Evolutionary conservation across 805 yeast species (phyloP).

Genomic region (Ogataea populi-albae): DNA sequence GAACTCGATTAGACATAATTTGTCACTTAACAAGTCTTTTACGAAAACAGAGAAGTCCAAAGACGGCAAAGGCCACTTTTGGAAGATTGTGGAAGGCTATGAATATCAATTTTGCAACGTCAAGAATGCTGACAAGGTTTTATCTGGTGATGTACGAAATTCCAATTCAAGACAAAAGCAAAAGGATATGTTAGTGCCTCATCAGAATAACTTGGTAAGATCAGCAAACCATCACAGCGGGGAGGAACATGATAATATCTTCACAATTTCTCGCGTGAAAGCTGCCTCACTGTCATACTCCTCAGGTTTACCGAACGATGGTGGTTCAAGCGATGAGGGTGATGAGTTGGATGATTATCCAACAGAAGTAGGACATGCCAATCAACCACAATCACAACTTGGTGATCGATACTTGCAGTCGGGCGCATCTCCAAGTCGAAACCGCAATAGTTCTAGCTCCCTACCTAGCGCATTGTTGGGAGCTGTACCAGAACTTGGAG

Average conservation of each 20-base stretch:
- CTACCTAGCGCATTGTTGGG: conserved; percentile 12
- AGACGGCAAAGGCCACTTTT: conserved; percentile 88
- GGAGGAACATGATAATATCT: conserved; percentile 18
- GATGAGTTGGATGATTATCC: conserved; percentile 12
- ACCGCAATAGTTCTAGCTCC: conserved; percentile 1
- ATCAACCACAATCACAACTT: conserved; percentile 3
- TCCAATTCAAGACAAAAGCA: conserved; percentile 1
- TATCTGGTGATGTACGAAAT: conserved; percentile 8
- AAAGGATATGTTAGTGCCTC: conserved; percentile 3
- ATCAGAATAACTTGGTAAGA: conserved; percentile 5
- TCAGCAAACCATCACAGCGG: conserved; percentile 4
- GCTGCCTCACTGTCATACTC: conserved; percentile 14
- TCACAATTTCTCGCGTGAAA: conserved; percentile 8
- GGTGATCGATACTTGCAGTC: neutral
- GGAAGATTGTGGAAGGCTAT: conserved; percentile 84
- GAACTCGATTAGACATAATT: conserved; percentile 91
- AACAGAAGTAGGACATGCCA: conserved; percentile 10
- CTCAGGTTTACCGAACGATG: conserved; percentile 8
- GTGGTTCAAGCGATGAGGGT: conserved; percentile 9
- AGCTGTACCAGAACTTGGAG: conserved; percentile 36
- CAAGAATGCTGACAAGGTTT: conserved; percentile 42
- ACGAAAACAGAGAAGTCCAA: conserved; percentile 86
- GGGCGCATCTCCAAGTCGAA: neutral
- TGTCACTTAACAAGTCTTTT: conserved; percentile 90
- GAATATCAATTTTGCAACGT: conserved; percentile 77